Base-by-base conservation (phyloP, 495 filamentous ascomycete genomes). In the Daldinia grandis region DNA sequence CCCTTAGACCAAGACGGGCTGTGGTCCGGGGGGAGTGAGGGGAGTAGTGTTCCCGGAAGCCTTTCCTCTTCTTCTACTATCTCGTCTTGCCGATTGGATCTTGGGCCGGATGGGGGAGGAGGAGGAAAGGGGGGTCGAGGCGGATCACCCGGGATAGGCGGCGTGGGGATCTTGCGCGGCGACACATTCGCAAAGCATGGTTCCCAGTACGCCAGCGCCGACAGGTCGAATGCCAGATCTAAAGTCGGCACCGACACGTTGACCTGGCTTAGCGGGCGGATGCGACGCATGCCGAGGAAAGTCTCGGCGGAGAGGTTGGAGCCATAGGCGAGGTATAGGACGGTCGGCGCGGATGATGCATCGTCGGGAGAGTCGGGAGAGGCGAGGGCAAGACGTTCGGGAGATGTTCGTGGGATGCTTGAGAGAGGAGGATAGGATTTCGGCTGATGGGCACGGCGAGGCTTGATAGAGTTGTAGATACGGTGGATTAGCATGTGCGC, bases 251-350 rank as follows among this genome's bases (percentile, higher is more conserved):
- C 92, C 5, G 89, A 84, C 17, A 97, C 95, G 74, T 92, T 90
- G 69, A 94, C 77, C 62, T 89, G 83, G 49, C 90, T 91, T 9
- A 98, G 75, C 0, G 95, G 95, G 7, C 84, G 87, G 75, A 98
- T 93, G 66, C 90, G 90, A 12, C 94, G 89, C 31, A 70, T 79
- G 51, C 90, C 92, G 28, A 87, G 85, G 77, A 98, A 97, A 0
- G 91, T 93, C 73, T 90, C 77, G 17, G 89, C 83, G 57, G 81
- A 85, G 62, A 99, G 86, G 76, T 98, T 99, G 55, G 94, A 97
- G 68, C 95, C 95, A 72, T 99, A 99, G 40, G 95, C 95, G 10
- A 99, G 88, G 81, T 98, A 99, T 50, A 97, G 85, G 55, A 97
- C 83, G 2, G 92, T 93, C 14, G 59, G 55, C 1, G 68, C 9